These are phyloP conservation scores for Xylaria polymorpha DNA, from an alignment of 2,329 filamentous ascomycete species.

Conservation along the genomic window DNA sequence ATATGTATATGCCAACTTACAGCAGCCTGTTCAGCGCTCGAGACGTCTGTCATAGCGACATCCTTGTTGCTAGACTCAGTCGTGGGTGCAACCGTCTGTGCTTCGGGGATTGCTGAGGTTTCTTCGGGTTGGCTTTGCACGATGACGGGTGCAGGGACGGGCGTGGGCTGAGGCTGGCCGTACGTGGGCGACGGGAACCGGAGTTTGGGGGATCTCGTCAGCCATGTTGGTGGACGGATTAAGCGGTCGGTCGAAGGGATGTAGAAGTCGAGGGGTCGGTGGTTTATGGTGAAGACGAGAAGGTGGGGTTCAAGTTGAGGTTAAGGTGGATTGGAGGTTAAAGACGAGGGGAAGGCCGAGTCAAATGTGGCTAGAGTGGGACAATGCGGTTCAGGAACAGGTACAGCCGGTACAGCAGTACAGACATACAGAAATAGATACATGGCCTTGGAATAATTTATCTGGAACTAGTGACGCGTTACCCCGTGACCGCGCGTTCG, in stretches of 20 bases:
- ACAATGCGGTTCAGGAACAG: background rate
- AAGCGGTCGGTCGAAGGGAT: background rate
- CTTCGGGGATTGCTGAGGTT: slow-evolving; percentile 29
- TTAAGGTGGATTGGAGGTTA: background rate
- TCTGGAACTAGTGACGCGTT: slow-evolving; percentile 28
- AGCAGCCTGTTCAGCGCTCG: slow-evolving; percentile 53
- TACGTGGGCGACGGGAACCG: slow-evolving; percentile 46
- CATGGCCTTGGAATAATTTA: background rate
- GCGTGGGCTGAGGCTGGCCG: slow-evolving; percentile 40
- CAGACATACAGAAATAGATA: too few relatives aligned
- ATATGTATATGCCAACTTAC: slow-evolving; percentile 45
- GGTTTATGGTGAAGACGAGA: too few relatives aligned
- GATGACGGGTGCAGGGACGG: slow-evolving; percentile 10
- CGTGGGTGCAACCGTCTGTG: slow-evolving; percentile 33
- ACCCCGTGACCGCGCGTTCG: slow-evolving; percentile 46
- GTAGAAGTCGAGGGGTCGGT: background rate
- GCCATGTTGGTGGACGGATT: slow-evolving; percentile 39
- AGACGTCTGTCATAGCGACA: slow-evolving; percentile 58
- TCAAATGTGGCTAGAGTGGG: slow-evolving; percentile 5
- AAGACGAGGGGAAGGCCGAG: background rate
- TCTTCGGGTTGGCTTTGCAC: slow-evolving; percentile 25
- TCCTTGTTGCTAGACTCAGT: slow-evolving; percentile 49
- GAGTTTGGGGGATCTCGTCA: slow-evolving; percentile 45
- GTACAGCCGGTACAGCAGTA: background rate
- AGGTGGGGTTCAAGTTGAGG: background rate